phyloP scores from a whole-genome alignment of 2,329 filamentous ascomycete genomes.

The Fusarium citri region DNA sequence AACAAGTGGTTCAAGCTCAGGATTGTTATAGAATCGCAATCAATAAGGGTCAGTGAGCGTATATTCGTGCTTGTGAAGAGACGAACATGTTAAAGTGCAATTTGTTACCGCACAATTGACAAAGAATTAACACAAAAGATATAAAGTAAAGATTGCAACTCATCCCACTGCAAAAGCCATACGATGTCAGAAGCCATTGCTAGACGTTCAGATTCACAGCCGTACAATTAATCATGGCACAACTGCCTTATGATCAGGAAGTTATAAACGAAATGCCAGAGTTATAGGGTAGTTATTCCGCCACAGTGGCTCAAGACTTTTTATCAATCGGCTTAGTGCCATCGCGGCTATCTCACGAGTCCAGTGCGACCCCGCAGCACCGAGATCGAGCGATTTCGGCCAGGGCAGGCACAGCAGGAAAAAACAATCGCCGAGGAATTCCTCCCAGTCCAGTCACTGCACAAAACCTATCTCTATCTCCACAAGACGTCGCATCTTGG shows the following conservation, averaged over 20 bases:
- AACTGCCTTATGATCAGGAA: background rate
- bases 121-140: background rate
- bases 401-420: slow-evolving; percentile 10
- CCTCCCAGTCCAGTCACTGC: background rate
- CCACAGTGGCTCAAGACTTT: background rate
- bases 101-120: background rate
- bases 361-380: background rate
- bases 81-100: rapidly evolving
- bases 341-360: slow-evolving; percentile 5
- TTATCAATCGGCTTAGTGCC: background rate
- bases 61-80: too few relatives aligned
- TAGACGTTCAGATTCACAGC: too few relatives aligned
- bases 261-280: background rate
- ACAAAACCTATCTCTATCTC: slow-evolving; percentile 5
- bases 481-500: slow-evolving; percentile 9
- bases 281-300: background rate
- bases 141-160: too few relatives aligned
- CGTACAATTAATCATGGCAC: too few relatives aligned
- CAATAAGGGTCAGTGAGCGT: rapidly evolving
- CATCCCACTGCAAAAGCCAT: too few relatives aligned
- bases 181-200: too few relatives aligned
- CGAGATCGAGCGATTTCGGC: slow-evolving; percentile 9
- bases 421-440: slow-evolving; percentile 9
- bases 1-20: background rate
- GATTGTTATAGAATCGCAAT: background rate